These are phyloP conservation scores for Zanthoxylum bungeanum DNA, from an alignment of 345 rosid species.

Conservation along the genomic window DNA sequence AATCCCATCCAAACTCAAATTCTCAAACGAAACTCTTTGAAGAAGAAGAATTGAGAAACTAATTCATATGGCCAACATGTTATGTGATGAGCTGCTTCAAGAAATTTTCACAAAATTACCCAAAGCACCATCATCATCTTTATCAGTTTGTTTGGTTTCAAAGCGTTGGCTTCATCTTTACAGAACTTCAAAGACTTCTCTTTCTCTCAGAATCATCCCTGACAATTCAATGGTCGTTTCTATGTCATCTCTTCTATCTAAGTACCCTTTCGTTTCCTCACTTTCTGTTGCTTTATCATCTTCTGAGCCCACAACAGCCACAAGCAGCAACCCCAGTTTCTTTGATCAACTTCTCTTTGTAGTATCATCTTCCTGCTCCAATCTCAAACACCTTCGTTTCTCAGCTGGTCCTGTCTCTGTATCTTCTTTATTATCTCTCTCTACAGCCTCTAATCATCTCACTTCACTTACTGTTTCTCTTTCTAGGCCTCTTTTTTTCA, in stretches of 20 bases:
- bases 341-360: slow-evolving; percentile 32
- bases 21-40: neutral
- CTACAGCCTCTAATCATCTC: slow-evolving; percentile 40
- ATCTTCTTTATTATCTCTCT: slow-evolving; percentile 45
- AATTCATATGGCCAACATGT: slow-evolving; percentile 46
- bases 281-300: slow-evolving; percentile 37
- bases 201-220: slow-evolving; percentile 53
- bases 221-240: slow-evolving; percentile 31
- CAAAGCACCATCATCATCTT: slow-evolving; percentile 29
- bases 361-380: slow-evolving; percentile 46
- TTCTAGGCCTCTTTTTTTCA: slow-evolving; percentile 46
- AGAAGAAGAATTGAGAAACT: neutral
- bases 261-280: slow-evolving; percentile 60
- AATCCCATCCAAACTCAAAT: neutral
- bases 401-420: slow-evolving; percentile 51
- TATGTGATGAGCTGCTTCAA: slow-evolving; percentile 75
- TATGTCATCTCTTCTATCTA: slow-evolving; percentile 48
- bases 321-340: slow-evolving; percentile 14
- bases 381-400: slow-evolving; percentile 50
- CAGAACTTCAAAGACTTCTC: slow-evolving; percentile 60
- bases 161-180: slow-evolving; percentile 89
- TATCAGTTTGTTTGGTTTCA: slow-evolving; percentile 64
- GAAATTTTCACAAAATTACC: slow-evolving; percentile 65
- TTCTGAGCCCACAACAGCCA: neutral
- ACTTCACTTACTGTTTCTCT: slow-evolving; percentile 55